A percentile compares a stretch with the other conserved stretches of the same genome.
Evolutionary conservation across 1,284 basidiomycete species (phyloP).

Genomic region (Trichosporon ovoides): DNA sequence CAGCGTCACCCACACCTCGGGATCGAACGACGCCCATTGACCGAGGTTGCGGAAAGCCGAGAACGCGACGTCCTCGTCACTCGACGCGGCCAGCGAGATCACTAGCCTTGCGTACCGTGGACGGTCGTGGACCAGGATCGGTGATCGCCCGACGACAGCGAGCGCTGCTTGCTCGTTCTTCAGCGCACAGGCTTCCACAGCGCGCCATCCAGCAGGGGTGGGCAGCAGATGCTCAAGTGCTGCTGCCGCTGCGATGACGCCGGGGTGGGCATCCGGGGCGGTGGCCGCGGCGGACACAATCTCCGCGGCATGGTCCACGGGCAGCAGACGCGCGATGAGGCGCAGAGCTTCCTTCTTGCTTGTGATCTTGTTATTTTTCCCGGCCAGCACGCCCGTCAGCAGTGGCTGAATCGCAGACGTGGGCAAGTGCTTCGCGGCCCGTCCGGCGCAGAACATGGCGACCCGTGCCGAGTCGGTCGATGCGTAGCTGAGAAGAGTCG

Average conservation of each 20-base stretch:
- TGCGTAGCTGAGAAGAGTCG: background rate
- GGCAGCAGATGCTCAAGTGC: background rate
- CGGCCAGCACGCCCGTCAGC: background rate
- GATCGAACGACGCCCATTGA: background rate
- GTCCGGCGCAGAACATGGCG: background rate
- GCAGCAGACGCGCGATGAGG: background rate
- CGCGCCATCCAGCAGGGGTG: background rate
- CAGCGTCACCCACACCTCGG: background rate
- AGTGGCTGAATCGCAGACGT: background rate
- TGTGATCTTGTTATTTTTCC: background rate
- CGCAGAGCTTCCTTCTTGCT: background rate
- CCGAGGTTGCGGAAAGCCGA: background rate
- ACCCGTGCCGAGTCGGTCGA: background rate
- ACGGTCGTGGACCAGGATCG: background rate
- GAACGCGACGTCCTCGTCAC: background rate
- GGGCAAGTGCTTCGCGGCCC: background rate
- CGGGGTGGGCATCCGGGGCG: background rate
- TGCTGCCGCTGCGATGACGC: background rate
- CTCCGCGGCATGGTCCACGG: background rate
- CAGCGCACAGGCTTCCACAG: background rate
- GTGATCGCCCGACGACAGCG: background rate
- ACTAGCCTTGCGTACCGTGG: background rate
- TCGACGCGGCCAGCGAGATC: background rate
- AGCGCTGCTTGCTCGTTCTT: background rate
- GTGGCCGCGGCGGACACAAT: background rate